These are phyloP conservation scores for Boeremia exigua DNA, from an alignment of 2,329 filamentous ascomycete genomes.

Conservation along the genomic window DNA sequence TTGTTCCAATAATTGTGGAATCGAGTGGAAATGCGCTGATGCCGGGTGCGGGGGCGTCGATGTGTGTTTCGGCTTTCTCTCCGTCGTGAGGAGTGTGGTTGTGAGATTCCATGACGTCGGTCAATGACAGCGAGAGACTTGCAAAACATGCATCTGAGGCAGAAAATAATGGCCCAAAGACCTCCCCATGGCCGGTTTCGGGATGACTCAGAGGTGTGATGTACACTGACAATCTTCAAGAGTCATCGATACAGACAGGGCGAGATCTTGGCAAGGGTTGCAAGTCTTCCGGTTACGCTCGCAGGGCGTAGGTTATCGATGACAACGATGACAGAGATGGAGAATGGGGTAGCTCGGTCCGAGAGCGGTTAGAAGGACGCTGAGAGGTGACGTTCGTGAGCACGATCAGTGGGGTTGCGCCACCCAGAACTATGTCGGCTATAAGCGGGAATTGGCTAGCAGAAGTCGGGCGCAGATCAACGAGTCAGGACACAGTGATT, in stretches of 20 bases:
- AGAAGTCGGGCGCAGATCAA: not conserved
- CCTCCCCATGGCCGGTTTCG: not conserved
- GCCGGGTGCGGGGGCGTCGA: conserved; percentile 6
- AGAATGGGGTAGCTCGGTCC: not conserved
- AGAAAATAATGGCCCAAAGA: too few species aligned
- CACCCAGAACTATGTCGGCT: conserved; percentile 4
- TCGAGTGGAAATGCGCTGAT: conserved; percentile 5
- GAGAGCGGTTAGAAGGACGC: not conserved
- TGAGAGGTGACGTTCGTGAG: conserved; percentile 7
- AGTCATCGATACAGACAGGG: conserved; percentile 5
- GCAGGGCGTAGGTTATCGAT: not conserved
- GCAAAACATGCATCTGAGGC: not conserved
- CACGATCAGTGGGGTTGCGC: conserved; percentile 9
- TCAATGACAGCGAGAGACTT: not conserved
- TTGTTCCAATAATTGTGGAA: conserved; percentile 19
- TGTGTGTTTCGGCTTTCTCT: conserved; percentile 17
- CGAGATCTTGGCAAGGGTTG: not conserved
- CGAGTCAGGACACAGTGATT: not conserved
- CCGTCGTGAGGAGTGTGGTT: not conserved
- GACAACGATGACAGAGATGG: not conserved
- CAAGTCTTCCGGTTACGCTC: not conserved
- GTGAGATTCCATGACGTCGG: not conserved
- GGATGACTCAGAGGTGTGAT: not conserved
- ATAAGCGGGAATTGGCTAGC: conserved; percentile 17
- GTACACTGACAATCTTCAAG: not conserved